A percentile compares a stretch with the other conserved stretches of the same genome.
Conservation (phyloP, 192 early-diverging fungal species). For the Backusella australiensis region DNA sequence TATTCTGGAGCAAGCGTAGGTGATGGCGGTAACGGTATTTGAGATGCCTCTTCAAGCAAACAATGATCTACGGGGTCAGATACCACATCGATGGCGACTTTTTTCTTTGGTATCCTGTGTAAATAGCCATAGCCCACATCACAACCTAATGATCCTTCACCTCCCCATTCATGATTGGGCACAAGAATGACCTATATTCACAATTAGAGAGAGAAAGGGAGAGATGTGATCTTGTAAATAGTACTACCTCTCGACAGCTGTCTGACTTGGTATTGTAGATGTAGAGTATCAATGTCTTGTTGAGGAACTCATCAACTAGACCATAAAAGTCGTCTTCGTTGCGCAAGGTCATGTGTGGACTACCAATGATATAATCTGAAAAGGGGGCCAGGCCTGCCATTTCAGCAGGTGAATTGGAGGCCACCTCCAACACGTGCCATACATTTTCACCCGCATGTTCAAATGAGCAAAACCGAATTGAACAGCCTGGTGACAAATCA, state of each 20-base stretch:
- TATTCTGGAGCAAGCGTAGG: background rate
- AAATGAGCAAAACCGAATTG: conserved; percentile 69
- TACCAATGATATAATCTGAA: conserved; percentile 73
- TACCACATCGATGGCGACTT: background rate
- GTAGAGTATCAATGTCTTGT: conserved; percentile 57
- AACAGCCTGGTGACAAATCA: conserved; percentile 26
- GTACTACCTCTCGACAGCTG: conserved; percentile 54
- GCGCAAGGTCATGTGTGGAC: conserved; percentile 54
- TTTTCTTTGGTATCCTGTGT: conserved; percentile 33
- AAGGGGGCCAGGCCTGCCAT: conserved; percentile 64
- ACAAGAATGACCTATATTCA: conserved; percentile 57
- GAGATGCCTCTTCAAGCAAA: background rate
- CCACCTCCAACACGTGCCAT: conserved; percentile 66
- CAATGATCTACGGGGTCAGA: background rate
- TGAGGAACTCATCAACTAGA: conserved; percentile 56
- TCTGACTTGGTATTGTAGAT: conserved; percentile 67
- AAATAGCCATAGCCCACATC: conserved; percentile 66
- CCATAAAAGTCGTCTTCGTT: conserved; percentile 63
- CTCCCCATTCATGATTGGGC: conserved; percentile 69
- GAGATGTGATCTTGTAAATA: background rate
- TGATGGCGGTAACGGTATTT: background rate
- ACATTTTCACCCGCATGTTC: conserved; percentile 56
- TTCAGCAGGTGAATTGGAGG: conserved; percentile 66
- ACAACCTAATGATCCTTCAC: conserved; percentile 67
- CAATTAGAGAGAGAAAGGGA: background rate